Evolutionary conservation across 345 rosid species (phyloP).

Genomic region (Salix udensis): DNA sequence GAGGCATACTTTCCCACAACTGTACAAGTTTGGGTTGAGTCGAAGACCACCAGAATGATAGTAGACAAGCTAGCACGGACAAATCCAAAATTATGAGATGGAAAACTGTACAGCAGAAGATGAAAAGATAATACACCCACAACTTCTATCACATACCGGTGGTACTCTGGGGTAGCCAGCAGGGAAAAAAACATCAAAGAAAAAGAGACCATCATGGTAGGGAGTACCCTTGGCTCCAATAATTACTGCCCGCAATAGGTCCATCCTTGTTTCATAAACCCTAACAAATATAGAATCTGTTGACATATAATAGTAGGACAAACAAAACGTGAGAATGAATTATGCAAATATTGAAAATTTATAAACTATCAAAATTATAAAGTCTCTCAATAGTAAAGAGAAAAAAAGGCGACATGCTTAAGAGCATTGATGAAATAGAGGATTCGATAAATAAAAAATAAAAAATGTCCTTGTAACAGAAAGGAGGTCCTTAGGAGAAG

Average conservation of each 20-base stretch:
- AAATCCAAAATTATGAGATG: conserved; percentile 15
- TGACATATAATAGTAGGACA: conserved; percentile 6
- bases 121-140: background rate
- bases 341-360: background rate
- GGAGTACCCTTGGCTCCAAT: conserved; percentile 95
- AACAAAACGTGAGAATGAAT: conserved; percentile 6
- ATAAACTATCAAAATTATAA: background rate
- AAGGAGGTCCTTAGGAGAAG: background rate
- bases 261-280: conserved; percentile 90
- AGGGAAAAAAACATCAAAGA: conserved; percentile 87
- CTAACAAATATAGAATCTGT: conserved; percentile 84
- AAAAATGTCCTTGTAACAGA: background rate
- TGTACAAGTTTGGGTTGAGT: conserved; percentile 79
- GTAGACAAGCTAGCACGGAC: conserved; percentile 50
- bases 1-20: conserved; percentile 78
- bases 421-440: background rate
- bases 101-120: conserved; percentile 1
- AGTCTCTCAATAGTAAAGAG: background rate
- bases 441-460: background rate
- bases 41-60: conserved; percentile 82
- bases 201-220: conserved; percentile 90
- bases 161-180: conserved; percentile 62
- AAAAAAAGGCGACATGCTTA: background rate
- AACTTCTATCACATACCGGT: conserved; percentile 49
- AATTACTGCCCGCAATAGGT: conserved; percentile 85